Percentiles rank a stretch among this genome's conserved stretches.
Conservation (phyloP, 2,329 filamentous ascomycete genomes). For the Cercospora zeina region DNA sequence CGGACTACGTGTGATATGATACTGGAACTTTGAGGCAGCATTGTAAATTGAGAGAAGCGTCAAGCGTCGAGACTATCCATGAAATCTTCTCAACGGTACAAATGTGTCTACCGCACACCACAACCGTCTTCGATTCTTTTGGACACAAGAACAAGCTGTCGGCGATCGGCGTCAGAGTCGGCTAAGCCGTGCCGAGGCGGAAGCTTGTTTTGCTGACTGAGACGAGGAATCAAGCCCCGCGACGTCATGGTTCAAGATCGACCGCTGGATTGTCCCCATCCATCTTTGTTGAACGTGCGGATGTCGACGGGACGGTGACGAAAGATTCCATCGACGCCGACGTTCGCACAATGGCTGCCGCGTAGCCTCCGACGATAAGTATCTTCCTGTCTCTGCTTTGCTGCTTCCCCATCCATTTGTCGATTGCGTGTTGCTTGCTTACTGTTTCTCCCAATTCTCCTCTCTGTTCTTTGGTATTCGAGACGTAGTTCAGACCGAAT, state of each 20-base stretch:
- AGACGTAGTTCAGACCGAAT: neutral
- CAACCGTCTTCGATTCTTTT: neutral
- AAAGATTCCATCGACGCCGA: constrained; percentile 2
- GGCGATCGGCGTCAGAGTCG: constrained; percentile 6
- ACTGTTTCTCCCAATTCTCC: neutral
- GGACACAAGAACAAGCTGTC: neutral
- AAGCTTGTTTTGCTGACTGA: constrained; percentile 5
- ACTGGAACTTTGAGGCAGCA: constrained; percentile 21
- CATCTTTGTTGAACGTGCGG: constrained; percentile 6
- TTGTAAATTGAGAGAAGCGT: constrained; percentile 21
- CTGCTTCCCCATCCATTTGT: neutral
- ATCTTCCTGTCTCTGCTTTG: neutral
- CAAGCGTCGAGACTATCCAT: constrained; percentile 4
- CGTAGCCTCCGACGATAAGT: constrained; percentile 7
- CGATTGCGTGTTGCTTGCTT: neutral
- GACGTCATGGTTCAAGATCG: constrained; percentile 8
- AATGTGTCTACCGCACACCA: neutral
- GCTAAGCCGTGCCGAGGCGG: neutral
- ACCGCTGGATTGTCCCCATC: neutral
- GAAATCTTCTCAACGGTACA: neutral
- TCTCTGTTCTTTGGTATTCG: neutral
- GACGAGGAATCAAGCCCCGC: neutral
- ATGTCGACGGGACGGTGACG: constrained; percentile 13
- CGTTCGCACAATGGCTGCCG: neutral
- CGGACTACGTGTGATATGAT: constrained; percentile 16